Percentiles rank a stretch among this genome's conserved stretches.
Evolutionary conservation across 1,284 basidiomycete genomes (phyloP).

Genomic region (Exsudoporus floridanus): DNA sequence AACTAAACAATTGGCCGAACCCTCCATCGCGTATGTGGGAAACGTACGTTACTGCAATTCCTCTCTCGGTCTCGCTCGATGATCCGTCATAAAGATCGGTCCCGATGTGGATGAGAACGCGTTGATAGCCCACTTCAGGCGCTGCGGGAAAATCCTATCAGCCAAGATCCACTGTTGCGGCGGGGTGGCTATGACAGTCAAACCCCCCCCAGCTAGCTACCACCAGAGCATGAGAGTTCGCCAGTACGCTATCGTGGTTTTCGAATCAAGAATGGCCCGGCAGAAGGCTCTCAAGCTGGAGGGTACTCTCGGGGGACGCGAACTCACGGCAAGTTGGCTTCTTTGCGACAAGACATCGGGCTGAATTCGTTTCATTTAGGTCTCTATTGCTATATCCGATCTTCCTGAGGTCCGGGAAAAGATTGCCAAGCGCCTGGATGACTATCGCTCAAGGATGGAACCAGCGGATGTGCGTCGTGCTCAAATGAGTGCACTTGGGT

Average conservation of each 20-base stretch:
- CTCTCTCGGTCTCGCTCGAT: background rate
- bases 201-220: conserved; percentile 25
- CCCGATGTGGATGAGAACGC: conserved; percentile 37
- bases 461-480: conserved; percentile 27
- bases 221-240: conserved; percentile 36
- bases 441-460: conserved; percentile 22
- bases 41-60: conserved; percentile 45
- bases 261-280: conserved; percentile 38
- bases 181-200: conserved; percentile 41
- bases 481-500: conserved; percentile 28
- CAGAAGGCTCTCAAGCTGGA: conserved; percentile 44
- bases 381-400: conserved; percentile 44
- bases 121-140: conserved; percentile 41
- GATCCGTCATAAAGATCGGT: conserved; percentile 28
- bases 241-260: conserved; percentile 54
- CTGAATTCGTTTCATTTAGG: conserved; percentile 32
- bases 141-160: conserved; percentile 44
- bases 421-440: conserved; percentile 32
- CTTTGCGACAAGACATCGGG: background rate
- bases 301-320: conserved; percentile 40
- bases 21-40: conserved; percentile 52
- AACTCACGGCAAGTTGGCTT: conserved; percentile 41
- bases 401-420: conserved; percentile 52
- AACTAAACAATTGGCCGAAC: conserved; percentile 13
- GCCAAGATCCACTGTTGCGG: conserved; percentile 50